Evolutionary conservation across 331 rosid species (phyloP).

Genomic region (Spiraea crenata): DNA sequence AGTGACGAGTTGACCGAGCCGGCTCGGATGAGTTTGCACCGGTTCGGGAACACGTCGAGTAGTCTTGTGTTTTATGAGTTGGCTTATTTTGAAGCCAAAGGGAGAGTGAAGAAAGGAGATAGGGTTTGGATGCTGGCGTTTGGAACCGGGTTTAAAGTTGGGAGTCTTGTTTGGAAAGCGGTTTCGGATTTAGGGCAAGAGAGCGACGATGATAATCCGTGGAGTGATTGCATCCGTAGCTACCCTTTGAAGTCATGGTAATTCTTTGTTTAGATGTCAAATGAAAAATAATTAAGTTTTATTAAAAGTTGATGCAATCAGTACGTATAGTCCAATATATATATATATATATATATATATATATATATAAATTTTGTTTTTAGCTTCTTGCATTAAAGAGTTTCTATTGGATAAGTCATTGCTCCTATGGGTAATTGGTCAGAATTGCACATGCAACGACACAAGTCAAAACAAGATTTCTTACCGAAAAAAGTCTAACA

Average conservation of each 20-base stretch:
- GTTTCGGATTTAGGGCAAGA: constrained; percentile 6
- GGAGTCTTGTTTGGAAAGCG: constrained; percentile 22
- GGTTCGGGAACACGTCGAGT: constrained; percentile 29
- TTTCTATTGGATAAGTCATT: too few relatives aligned
- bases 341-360: too few relatives aligned
- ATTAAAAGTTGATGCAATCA: too few relatives aligned
- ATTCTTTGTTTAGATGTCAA: background rate
- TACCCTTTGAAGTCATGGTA: constrained; percentile 8
- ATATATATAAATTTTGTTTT: too few relatives aligned
- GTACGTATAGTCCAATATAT: too few relatives aligned
- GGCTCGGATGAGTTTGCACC: constrained; percentile 24
- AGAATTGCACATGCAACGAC: too few relatives aligned
- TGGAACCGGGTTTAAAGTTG: constrained; percentile 26
- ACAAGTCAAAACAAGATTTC: too few relatives aligned
- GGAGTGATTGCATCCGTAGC: constrained; percentile 14
- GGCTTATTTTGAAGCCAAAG: constrained; percentile 24
- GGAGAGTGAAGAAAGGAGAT: constrained; percentile 18
- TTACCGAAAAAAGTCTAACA: too few relatives aligned
- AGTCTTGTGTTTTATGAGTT: constrained; percentile 25
- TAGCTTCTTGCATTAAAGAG: too few relatives aligned
- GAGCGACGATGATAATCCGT: constrained; percentile 5
- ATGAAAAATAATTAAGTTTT: too few relatives aligned
- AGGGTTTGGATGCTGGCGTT: constrained; percentile 25
- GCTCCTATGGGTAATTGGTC: too few relatives aligned
- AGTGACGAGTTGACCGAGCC: constrained; percentile 19